Evolutionary conservation across 2,329 filamentous ascomycete species (phyloP).

Genomic region (Colletotrichum lupini): DNA sequence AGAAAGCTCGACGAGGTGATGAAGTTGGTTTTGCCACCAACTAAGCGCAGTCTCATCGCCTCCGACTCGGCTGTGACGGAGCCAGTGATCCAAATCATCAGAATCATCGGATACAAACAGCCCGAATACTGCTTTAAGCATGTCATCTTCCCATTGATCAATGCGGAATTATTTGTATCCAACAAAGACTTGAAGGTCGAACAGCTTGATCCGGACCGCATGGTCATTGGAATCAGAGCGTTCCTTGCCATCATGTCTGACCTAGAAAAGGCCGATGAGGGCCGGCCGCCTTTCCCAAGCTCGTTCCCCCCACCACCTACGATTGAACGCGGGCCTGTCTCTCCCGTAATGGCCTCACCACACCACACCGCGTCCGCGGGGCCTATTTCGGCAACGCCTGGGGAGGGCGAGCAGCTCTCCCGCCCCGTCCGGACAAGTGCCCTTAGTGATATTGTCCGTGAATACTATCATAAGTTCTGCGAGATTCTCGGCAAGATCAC

Average conservation of each 20-base stretch:
- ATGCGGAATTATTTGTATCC: constrained; percentile 86
- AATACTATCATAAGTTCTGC: constrained; percentile 91
- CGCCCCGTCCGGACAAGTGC: constrained; percentile 69
- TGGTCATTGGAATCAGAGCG: constrained; percentile 95
- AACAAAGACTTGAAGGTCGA: constrained; percentile 86
- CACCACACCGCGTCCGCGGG: constrained; percentile 23
- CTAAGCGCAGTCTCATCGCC: constrained; percentile 83
- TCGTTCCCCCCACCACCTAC: constrained; percentile 57
- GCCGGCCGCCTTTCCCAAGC: constrained; percentile 85
- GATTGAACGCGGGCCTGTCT: constrained; percentile 59
- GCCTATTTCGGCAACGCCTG: constrained; percentile 38
- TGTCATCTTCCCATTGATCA: constrained; percentile 95
- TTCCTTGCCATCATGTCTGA: constrained; percentile 95
- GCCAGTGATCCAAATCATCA: constrained; percentile 91
- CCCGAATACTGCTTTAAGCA: constrained; percentile 93
- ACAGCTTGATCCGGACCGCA: constrained; percentile 93
- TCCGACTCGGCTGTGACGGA: constrained; percentile 88
- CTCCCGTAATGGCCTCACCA: constrained; percentile 59
- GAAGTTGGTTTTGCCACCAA: constrained; percentile 82
- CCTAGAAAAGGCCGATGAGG: constrained; percentile 83
- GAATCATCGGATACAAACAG: constrained; percentile 93
- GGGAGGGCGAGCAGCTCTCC: constrained; percentile 74
- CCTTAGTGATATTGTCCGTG: constrained; percentile 80
- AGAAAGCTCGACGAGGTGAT: constrained; percentile 92
- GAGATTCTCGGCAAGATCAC: constrained; percentile 96